Base-by-base conservation (phyloP, 148 eudicot species). In the Nepenthes gracilis region DNA sequence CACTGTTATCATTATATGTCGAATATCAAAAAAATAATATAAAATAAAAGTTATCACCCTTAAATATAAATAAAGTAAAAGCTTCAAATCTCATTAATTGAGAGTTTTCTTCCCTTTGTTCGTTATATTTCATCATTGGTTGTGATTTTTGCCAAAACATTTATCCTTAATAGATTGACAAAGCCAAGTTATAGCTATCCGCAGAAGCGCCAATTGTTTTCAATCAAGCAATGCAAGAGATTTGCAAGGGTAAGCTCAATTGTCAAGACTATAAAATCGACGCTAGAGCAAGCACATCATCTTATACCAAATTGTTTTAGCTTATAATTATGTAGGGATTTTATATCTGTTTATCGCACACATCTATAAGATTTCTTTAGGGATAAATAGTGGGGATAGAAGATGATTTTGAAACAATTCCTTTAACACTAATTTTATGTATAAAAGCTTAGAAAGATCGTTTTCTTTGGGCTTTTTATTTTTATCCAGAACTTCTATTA, bases 351-450 rank as follows among this genome's bases (percentile, higher is more conserved):
- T 23, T 23, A 23, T 23, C 23, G 23, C 0, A 23, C 23, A 23
- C 0, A 23, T 23, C 23, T 23, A 23, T 23, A 23, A 23, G 0
- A 0, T 23, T 23, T 23, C 23, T 23, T 23, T 23, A 23, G 23
- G 23, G 23, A 23, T 23, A 0, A 23, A 35, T 14, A 76, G 47
- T 32, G 88, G 85, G n/a, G 32, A 76, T 1, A 85, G 78, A 35
- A 85, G 85, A 48, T 85, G 81, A 12, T 82, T 68, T 59, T 87
- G 72, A 3, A 85, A 62, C 1, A 78, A 56, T 71, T 85, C 92
- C 57, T 78, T 78, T 45, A 85, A 45, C 11, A 80, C 63, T 9
- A 57, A 45, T 48, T 70, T 72, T 43, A 83, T 36, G 74, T 80
- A 85, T 1, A 40, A 5, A 14, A 85, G 78, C 23, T 70, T 43